These are phyloP conservation scores for Penium margaritaceum DNA, from an alignment of 139 green algal genomes.

Conservation along the genomic window DNA sequence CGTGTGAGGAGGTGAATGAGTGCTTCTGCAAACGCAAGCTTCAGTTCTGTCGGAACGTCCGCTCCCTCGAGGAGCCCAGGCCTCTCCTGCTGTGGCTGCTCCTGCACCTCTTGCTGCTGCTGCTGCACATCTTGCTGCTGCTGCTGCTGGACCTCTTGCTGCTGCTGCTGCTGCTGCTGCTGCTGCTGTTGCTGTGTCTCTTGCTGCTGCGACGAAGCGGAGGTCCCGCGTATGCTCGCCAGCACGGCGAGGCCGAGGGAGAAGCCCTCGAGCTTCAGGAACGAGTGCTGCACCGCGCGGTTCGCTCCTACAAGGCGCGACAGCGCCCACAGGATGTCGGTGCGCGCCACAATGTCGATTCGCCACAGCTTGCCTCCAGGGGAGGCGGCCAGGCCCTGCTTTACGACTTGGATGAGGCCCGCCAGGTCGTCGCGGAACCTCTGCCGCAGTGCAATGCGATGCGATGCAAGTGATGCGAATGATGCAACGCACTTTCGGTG, in stretches of 20 bases:
- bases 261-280: conserved; percentile 27
- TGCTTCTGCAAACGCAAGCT: conserved; percentile 32
- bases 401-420: conserved; percentile 28
- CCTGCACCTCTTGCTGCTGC: background rate
- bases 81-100: background rate
- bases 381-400: conserved; percentile 9
- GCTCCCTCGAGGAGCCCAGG: background rate
- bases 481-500: too few species aligned
- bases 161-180: background rate
- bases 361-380: conserved; percentile 15
- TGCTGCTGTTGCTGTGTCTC: background rate
- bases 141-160: background rate
- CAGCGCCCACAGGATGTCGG: conserved; percentile 20
- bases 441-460: too few species aligned
- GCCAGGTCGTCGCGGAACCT: conserved; percentile 17
- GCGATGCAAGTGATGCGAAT: too few species aligned
- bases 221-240: background rate
- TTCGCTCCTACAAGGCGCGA: background rate
- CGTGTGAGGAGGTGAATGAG: conserved; percentile 21
- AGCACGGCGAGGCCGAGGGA: conserved; percentile 19
- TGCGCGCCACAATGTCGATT: conserved; percentile 19
- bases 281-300: conserved; percentile 19
- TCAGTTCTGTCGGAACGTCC: conserved; percentile 2
- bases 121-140: background rate
- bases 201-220: background rate